Evolutionary conservation across 2,329 filamentous ascomycete species (phyloP), one percentile per base, ranked within the genome.

Genomic region (Fusarium mundagurra): DNA sequence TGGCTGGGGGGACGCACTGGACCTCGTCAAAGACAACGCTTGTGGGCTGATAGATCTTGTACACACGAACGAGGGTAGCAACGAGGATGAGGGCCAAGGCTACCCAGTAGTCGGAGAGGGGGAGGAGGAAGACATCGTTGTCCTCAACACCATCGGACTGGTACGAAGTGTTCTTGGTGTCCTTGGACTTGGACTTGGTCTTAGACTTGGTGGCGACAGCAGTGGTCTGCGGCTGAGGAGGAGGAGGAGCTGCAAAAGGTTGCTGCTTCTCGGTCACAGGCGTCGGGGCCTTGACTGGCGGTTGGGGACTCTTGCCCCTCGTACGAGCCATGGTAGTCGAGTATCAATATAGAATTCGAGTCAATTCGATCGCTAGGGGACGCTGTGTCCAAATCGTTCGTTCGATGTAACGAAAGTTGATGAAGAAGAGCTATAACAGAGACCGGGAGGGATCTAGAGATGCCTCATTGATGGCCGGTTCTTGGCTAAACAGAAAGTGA

Each of bases 1-100:
- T 29, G 61, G 64, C 48, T 63, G 27, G 51, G 24, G 27, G 64
- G 54, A 91, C 94, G 83, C 90, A 98, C 95, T 99, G 96, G 83
- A 99, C 96, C 87, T 99, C 96, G 84, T 99, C 96, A 83, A 99
- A 99, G 76, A 99, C 96, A 71, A 99, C 96, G 80, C 95, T 98
- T 80, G 91, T 93, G 64, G 96, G 96, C 83, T 98, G 94, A 83
- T 97, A 98, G 85, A 99, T 98, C 81, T 94, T 92, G 87, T 97
- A 99, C 73, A 98, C 85, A 74, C 96, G 93, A 75, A 99, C 94
- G 75, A 92, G 85, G 63, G 92, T 88, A 58, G 93, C 94, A 73
- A 98, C 78, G 24, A 95, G 76, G 59, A 94, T 97, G 76, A 98
- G 84, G 58, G 88, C 84, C 27, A 90, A 85, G 82, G 97, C 88